A percentile compares a stretch with the other conserved stretches of the same genome.
These are phyloP conservation scores for Sporothrix protearum DNA, from an alignment of 2,329 filamentous ascomycete species.

Conservation along the genomic window DNA sequence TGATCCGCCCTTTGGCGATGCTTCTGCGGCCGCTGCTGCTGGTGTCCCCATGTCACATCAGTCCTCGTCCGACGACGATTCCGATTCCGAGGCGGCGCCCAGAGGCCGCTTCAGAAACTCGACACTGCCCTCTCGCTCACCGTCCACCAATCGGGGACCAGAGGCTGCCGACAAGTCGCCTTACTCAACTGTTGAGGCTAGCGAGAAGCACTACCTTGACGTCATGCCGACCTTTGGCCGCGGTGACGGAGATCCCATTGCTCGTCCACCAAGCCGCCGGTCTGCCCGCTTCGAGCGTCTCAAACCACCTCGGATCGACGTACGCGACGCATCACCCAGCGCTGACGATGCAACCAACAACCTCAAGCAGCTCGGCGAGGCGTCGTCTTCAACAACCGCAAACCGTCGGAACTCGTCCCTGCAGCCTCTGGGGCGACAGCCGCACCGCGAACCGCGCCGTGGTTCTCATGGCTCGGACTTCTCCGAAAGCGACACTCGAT, in stretches of 20 bases:
- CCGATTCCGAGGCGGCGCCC: slow-evolving; percentile 42
- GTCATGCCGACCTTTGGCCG: slow-evolving; percentile 49
- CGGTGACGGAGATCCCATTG: slow-evolving; percentile 18
- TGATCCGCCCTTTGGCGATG: slow-evolving; percentile 17
- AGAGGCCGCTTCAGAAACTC: slow-evolving; percentile 42
- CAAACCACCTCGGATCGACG: slow-evolving; percentile 49
- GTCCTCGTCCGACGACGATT: slow-evolving; percentile 42
- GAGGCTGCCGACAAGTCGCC: slow-evolving; percentile 26
- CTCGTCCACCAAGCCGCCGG: slow-evolving; percentile 38
- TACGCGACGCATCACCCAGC: slow-evolving; percentile 42
- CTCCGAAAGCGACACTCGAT: slow-evolving; percentile 22
- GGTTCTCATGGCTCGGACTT: slow-evolving; percentile 18
- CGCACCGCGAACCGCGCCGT: slow-evolving; percentile 29
- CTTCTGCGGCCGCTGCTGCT: not conserved
- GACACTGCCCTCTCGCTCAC: slow-evolving; percentile 34
- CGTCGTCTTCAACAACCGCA: not conserved
- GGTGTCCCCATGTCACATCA: slow-evolving; percentile 35
- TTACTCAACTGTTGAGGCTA: slow-evolving; percentile 18
- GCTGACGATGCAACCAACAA: slow-evolving; percentile 29
- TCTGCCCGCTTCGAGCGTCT: slow-evolving; percentile 47
- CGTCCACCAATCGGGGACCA: not conserved
- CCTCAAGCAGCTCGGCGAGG: not conserved
- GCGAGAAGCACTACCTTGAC: slow-evolving; percentile 48
- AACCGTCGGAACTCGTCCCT: not conserved
- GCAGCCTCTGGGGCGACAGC: not conserved